Evolutionary conservation across 2,329 filamentous ascomycete genomes (phyloP).

Genomic region (Delphinella strobiligena): DNA sequence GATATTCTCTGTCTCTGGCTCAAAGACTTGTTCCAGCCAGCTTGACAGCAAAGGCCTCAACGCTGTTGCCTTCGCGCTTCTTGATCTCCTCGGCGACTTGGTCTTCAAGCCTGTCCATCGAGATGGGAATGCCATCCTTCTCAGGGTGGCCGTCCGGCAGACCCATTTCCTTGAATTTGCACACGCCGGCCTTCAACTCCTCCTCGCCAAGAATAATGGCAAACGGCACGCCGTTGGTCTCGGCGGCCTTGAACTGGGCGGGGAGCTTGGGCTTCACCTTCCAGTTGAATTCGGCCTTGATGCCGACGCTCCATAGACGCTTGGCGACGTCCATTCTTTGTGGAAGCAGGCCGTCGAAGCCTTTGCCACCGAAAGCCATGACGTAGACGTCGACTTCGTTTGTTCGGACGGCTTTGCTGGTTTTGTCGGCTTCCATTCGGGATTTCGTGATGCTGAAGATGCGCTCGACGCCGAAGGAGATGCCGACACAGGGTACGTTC

Average conservation of each 20-base stretch:
- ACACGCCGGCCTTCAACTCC: constrained; percentile 69
- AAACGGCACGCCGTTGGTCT: constrained; percentile 67
- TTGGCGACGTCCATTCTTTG: constrained; percentile 74
- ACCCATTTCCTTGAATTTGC: constrained; percentile 79
- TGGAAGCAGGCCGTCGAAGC: constrained; percentile 64
- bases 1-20: no score
- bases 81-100: constrained; percentile 47
- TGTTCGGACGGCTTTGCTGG: constrained; percentile 42
- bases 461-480: constrained; percentile 89
- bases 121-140: constrained; percentile 73
- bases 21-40: constrained; percentile 8
- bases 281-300: constrained; percentile 83
- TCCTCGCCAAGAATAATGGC: constrained; percentile 86
- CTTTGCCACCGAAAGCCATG: constrained; percentile 88
- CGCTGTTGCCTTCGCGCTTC: constrained; percentile 20
- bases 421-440: constrained; percentile 51
- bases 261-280: constrained; percentile 85
- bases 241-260: constrained; percentile 84
- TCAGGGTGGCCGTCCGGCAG: constrained; percentile 73
- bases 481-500: constrained; percentile 79
- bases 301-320: constrained; percentile 71
- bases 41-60: constrained; percentile 8
- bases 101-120: constrained; percentile 47
- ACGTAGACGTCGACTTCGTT: constrained; percentile 84
- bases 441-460: constrained; percentile 90